Evolutionary conservation across 306 rosid species (phyloP).

Genomic region (Gynostemma pentaphyllum): DNA sequence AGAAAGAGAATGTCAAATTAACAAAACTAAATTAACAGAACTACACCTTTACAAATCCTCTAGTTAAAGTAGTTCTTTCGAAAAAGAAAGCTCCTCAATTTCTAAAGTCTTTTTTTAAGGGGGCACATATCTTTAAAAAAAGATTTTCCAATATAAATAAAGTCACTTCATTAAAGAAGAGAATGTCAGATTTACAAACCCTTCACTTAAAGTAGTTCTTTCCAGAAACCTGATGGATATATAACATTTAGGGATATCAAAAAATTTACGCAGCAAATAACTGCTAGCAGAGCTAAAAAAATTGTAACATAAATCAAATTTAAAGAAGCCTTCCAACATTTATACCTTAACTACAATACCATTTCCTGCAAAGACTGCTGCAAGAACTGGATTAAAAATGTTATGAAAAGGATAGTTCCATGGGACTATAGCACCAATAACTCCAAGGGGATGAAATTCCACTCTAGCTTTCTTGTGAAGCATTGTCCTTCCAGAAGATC

Average conservation of each 20-base stretch:
- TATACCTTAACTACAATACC: conserved; percentile 80
- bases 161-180: too few relatives aligned
- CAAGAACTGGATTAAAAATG: conserved; percentile 84
- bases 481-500: conserved; percentile 79
- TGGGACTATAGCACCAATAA: conserved; percentile 82
- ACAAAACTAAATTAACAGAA: not conserved
- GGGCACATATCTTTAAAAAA: too few relatives aligned
- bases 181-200: too few relatives aligned
- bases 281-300: not conserved
- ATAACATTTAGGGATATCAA: too few relatives aligned
- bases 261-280: not conserved
- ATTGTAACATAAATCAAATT: conserved; percentile 10
- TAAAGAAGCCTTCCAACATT: conserved; percentile 6
- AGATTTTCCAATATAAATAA: too few relatives aligned
- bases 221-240: too few relatives aligned
- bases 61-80: not conserved
- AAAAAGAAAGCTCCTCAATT: not conserved
- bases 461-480: conserved; percentile 78
- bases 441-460: conserved; percentile 91
- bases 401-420: conserved; percentile 96
- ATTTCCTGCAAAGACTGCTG: conserved; percentile 84
- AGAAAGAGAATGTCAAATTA: not conserved
- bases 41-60: not conserved
- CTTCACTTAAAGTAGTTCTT: too few relatives aligned
- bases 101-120: too few relatives aligned